Base-by-base conservation (phyloP, 2,329 filamentous ascomycete species). In the Clonostachys rhizophaga region DNA sequence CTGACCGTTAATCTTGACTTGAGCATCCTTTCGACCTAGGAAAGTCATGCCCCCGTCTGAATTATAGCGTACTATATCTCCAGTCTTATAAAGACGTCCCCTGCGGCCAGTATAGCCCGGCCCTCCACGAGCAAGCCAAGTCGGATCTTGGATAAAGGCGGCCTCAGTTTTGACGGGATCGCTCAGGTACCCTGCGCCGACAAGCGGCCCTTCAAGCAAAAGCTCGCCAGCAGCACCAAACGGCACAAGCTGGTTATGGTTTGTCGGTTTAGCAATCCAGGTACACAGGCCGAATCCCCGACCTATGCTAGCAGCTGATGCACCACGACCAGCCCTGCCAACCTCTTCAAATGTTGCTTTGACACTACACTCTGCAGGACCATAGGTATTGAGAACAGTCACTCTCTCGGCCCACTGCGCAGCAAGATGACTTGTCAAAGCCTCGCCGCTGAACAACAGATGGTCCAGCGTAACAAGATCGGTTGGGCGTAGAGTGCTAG, bases 171-270 rank as follows among this genome's bases (percentile, higher is more conserved):
- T 78, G 42, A 68, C 63, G 1, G 63, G 61, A 39, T 81, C 73
- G 46, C 75, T 71, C 34, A 80, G 60, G 48, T 83, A 83, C 24
- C 76, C 77, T 14, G 72, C 65, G 20, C 75, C 77, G 20, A 83
- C 71, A 20, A 73, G 68, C 3, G 75, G 75, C 2, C 74, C 74
- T 50, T 71, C 70, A 35, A 78, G 58, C 7, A 72, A 54, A 16
- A 75, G 63, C 54, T 75, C 72, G 13, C 72, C 72, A 3, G 70
- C 59, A 4, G 61, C 56, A 3, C 71, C 71, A 6, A 71, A 50
- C 1, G 70, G 69, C 14, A 66, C 57, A 9, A 74, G 60, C 9
- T 54, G 58, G 41, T 71, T 45, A 44, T 65, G 57, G 49, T 68
- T 58, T 8, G 62, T 55, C 2, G 67, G 59, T 44, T 73, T 66